Percentiles rank a stretch among this genome's conserved stretches.
phyloP scores from a whole-genome alignment of 1,284 basidiomycete species.

The Athelia sp. region DNA sequence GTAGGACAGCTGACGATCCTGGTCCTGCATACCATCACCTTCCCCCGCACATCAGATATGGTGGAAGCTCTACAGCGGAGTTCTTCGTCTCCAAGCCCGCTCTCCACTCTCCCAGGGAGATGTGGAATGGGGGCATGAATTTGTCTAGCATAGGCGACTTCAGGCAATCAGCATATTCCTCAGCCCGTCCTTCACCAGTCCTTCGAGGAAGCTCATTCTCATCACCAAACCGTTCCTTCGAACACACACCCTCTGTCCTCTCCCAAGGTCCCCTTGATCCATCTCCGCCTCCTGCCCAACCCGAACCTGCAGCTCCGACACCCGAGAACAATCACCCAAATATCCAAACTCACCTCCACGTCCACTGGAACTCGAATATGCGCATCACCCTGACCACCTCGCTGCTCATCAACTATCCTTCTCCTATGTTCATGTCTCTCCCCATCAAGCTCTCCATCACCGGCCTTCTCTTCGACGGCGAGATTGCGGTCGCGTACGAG shows the following conservation, averaged over 20 bases:
- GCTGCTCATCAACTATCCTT: conserved; percentile 94
- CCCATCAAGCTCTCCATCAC: conserved; percentile 91
- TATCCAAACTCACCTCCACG: conserved; percentile 70
- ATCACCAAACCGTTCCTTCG: not conserved
- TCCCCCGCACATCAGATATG: conserved; percentile 68
- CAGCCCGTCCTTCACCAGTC: not conserved
- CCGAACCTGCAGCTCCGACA: conserved; percentile 5
- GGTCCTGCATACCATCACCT: conserved; percentile 60
- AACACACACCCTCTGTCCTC: conserved; percentile 1
- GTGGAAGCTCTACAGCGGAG: conserved; percentile 47
- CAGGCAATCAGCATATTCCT: conserved; percentile 17
- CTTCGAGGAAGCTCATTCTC: not conserved
- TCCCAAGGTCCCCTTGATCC: conserved; percentile 13
- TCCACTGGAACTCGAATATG: conserved; percentile 74
- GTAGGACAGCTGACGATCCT: conserved; percentile 45
- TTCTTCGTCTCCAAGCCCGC: conserved; percentile 54
- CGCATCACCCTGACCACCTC: conserved; percentile 87
- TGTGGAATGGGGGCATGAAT: conserved; percentile 42
- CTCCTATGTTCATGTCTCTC: conserved; percentile 91
- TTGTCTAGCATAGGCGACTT: conserved; percentile 30
- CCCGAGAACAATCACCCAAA: conserved; percentile 48
- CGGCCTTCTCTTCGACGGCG: conserved; percentile 82
- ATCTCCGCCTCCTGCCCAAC: conserved; percentile 10
- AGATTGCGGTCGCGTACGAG: conserved; percentile 89
- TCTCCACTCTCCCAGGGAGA: conserved; percentile 39